A percentile compares a stretch with the other conserved stretches of the same genome.
These are phyloP conservation scores for Metschnikowia aberdeeniae DNA, from an alignment of 805 yeast genomes.

Conservation along the genomic window DNA sequence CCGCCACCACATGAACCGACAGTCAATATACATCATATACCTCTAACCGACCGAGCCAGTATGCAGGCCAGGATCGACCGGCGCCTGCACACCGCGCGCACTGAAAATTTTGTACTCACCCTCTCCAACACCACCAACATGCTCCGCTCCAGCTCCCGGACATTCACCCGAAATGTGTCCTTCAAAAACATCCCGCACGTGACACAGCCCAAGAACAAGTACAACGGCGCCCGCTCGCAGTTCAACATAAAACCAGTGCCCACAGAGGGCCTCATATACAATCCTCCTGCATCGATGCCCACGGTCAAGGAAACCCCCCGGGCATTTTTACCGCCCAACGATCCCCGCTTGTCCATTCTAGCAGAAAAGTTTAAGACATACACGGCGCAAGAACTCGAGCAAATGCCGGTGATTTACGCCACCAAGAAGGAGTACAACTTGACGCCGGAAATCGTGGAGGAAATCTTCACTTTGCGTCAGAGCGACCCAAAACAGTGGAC, in stretches of 20 bases:
- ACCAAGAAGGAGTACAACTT: conserved; percentile 45
- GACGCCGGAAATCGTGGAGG: conserved; percentile 51
- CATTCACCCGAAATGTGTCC: conserved; percentile 14
- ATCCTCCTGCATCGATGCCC: conserved; percentile 57
- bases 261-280: conserved; percentile 55
- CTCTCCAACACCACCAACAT: background rate
- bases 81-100: background rate
- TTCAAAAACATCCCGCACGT: conserved; percentile 29
- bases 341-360: conserved; percentile 48
- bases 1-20: no score
- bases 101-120: conserved; percentile 1
- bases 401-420: conserved; percentile 41
- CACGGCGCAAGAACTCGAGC: conserved; percentile 30
- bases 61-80: no score
- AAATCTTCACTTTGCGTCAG: conserved; percentile 53
- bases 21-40: no score
- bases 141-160: conserved; percentile 9
- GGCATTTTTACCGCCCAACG: conserved; percentile 60
- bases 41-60: no score
- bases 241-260: conserved; percentile 58
- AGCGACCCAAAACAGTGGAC: conserved; percentile 63
- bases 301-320: conserved; percentile 59
- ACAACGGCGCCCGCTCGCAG: conserved; percentile 60
- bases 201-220: conserved; percentile 48
- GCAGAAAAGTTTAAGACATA: conserved; percentile 25